Evolutionary conservation across 2,329 filamentous ascomycete species (phyloP).

Genomic region (Fusarium bulbicola): DNA sequence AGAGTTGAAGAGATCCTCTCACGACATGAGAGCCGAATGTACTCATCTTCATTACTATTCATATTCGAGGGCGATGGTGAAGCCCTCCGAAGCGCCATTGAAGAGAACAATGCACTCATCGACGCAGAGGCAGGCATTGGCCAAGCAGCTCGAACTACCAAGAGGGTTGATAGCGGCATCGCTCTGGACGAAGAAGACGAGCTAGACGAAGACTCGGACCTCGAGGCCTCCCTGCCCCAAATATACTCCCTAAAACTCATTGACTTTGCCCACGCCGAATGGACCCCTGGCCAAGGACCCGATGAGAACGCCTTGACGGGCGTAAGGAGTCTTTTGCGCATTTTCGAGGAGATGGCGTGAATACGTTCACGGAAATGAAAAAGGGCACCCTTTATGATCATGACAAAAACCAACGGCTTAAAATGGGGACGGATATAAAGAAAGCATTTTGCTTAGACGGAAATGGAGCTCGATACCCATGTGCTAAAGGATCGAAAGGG

Average conservation of each 20-base stretch:
- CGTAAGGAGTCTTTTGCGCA: constrained; percentile 73
- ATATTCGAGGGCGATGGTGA: constrained; percentile 71
- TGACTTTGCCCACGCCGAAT: constrained; percentile 93
- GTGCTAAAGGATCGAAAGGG: constrained; percentile 34
- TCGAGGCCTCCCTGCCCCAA: constrained; percentile 62
- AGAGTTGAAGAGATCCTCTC: constrained; percentile 63
- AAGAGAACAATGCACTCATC: constrained; percentile 62
- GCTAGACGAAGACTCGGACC: constrained; percentile 60
- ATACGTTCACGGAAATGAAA: constrained; percentile 18
- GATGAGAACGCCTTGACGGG: constrained; percentile 86
- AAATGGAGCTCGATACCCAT: constrained; percentile 41
- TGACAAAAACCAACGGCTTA: constrained; percentile 20
- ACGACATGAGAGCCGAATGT: constrained; percentile 69
- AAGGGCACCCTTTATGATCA: constrained; percentile 33
- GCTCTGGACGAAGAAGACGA: constrained; percentile 56
- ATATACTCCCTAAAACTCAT: constrained; percentile 88
- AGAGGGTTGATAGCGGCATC: constrained; percentile 66
- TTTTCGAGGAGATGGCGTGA: constrained; percentile 73
- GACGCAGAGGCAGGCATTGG: constrained; percentile 59
- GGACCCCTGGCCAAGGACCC: constrained; percentile 81
- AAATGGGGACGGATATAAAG: constrained; percentile 12
- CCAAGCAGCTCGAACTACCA: constrained; percentile 48
- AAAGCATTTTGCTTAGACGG: constrained; percentile 37
- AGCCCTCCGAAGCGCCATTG: constrained; percentile 61
- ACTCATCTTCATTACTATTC: constrained; percentile 69